A percentile compares a stretch with the other conserved stretches of the same genome.
Evolutionary conservation across 805 yeast species (phyloP).

Genomic region (Wickerhamomyces canadensis): DNA sequence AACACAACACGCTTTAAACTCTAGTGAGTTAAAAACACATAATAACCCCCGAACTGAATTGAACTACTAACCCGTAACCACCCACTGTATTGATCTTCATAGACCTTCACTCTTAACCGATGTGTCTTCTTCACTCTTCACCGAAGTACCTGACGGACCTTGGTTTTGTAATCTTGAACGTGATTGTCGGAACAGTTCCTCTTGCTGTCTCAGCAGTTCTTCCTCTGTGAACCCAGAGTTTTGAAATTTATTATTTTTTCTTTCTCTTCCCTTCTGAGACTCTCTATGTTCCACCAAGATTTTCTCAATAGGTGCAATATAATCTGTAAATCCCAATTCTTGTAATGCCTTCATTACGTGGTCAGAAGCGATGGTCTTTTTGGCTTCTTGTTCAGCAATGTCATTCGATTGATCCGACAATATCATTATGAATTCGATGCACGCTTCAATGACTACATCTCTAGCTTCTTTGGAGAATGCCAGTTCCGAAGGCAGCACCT

Average conservation of each 20-base stretch:
- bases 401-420: slow-evolving; percentile 90
- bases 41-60: too few relatives aligned
- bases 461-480: slow-evolving; percentile 90
- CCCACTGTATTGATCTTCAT: background rate
- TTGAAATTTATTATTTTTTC: slow-evolving; percentile 88
- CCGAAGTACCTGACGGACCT: slow-evolving; percentile 4
- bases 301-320: slow-evolving; percentile 74
- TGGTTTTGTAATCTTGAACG: slow-evolving; percentile 52
- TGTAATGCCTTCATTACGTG: slow-evolving; percentile 88
- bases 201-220: slow-evolving; percentile 87
- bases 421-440: slow-evolving; percentile 94
- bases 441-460: slow-evolving; percentile 92
- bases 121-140: slow-evolving; percentile 4
- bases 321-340: slow-evolving; percentile 82
- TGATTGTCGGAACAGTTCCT: slow-evolving; percentile 79
- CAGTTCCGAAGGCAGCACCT: slow-evolving; percentile 82
- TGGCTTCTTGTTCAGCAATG: slow-evolving; percentile 92
- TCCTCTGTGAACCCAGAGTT: slow-evolving; percentile 90
- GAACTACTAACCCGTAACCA: too few relatives aligned
- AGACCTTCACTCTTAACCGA: slow-evolving; percentile 6
- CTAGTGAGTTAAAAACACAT: too few relatives aligned
- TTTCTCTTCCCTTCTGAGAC: slow-evolving; percentile 79
- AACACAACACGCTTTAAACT: too few relatives aligned
- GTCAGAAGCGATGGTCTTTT: slow-evolving; percentile 94
- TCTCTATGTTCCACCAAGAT: slow-evolving; percentile 86